These are phyloP conservation scores for Scleroderma citrinum DNA, from an alignment of 768 basidiomycete genomes.

Conservation along the genomic window DNA sequence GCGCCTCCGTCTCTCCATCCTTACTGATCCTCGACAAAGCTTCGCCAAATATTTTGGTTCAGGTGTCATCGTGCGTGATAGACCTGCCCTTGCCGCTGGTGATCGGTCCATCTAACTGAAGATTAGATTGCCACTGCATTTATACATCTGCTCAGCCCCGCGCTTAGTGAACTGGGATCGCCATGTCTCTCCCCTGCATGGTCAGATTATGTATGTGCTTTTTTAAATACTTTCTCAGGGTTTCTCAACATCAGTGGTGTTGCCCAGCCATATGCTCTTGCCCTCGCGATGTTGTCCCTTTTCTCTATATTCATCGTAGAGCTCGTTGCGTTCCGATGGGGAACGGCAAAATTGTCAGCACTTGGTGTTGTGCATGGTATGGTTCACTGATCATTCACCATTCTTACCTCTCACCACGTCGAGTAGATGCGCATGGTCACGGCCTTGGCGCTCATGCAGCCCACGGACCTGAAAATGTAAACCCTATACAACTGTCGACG, in stretches of 20 bases:
- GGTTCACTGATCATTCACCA: conserved; percentile 6
- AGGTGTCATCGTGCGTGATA: conserved; percentile 66
- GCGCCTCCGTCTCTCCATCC: background rate
- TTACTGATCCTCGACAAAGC: conserved; percentile 29
- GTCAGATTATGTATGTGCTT: conserved; percentile 59
- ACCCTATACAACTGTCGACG: too few species aligned
- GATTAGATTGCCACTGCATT: conserved; percentile 82
- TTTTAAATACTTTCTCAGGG: background rate
- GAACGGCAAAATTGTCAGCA: conserved; percentile 61
- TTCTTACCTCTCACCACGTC: background rate
- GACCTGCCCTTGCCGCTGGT: background rate
- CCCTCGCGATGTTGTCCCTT: conserved; percentile 73
- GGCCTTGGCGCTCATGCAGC: conserved; percentile 52
- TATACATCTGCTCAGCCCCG: conserved; percentile 78
- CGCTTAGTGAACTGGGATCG: conserved; percentile 60
- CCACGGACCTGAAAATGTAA: conserved; percentile 57
- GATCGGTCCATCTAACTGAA: background rate
- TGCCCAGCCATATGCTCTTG: conserved; percentile 72
- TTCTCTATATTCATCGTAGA: conserved; percentile 84
- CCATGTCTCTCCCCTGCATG: conserved; percentile 68
- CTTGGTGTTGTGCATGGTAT: conserved; percentile 61
- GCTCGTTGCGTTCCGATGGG: conserved; percentile 82
- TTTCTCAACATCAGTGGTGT: background rate
- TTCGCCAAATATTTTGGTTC: conserved; percentile 91
- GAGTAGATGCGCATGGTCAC: conserved; percentile 64